Evolutionary conservation across 768 basidiomycete species (phyloP).

Genomic region (Serendipita vermifera): DNA sequence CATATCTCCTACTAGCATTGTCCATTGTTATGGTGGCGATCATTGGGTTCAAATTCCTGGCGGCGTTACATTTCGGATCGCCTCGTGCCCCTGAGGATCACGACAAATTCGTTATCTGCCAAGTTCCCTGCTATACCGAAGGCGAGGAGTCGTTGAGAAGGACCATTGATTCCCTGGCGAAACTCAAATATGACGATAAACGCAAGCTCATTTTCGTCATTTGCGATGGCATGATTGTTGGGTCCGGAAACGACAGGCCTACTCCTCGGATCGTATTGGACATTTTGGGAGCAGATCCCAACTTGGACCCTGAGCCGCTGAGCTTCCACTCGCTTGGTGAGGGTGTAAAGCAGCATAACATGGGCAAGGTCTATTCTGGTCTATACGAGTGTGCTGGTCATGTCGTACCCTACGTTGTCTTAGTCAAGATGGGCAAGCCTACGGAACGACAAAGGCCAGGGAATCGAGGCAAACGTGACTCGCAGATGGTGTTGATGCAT

Average conservation of each 20-base stretch:
- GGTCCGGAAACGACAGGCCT: slow-evolving; percentile 89
- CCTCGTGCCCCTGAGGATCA: slow-evolving; percentile 81
- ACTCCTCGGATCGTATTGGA: slow-evolving; percentile 95
- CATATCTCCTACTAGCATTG: slow-evolving; percentile 78
- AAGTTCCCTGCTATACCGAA: slow-evolving; percentile 98
- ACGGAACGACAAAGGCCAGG: slow-evolving; percentile 87
- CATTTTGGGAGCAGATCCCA: slow-evolving; percentile 88
- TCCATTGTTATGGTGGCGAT: slow-evolving; percentile 88
- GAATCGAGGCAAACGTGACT: slow-evolving; percentile 96
- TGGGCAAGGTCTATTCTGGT: slow-evolving; percentile 96
- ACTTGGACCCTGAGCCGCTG: slow-evolving; percentile 86
- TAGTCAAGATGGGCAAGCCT: slow-evolving; percentile 92
- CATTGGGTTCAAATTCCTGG: slow-evolving; percentile 93
- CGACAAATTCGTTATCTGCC: slow-evolving; percentile 95
- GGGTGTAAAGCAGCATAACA: slow-evolving; percentile 91
- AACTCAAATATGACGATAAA: slow-evolving; percentile 96
- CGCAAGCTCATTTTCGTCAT: slow-evolving; percentile 86
- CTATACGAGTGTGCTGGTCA: slow-evolving; percentile 89
- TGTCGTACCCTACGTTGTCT: slow-evolving; percentile 86
- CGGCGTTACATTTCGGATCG: slow-evolving; percentile 72
- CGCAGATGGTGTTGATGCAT: slow-evolving; percentile 91
- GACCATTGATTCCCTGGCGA: slow-evolving; percentile 89
- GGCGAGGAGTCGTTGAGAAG: slow-evolving; percentile 70
- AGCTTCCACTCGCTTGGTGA: slow-evolving; percentile 91
- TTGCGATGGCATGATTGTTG: slow-evolving; percentile 97